Conservation (phyloP, 768 basidiomycete genomes). For the Termitomyces bulborhizus region DNA sequence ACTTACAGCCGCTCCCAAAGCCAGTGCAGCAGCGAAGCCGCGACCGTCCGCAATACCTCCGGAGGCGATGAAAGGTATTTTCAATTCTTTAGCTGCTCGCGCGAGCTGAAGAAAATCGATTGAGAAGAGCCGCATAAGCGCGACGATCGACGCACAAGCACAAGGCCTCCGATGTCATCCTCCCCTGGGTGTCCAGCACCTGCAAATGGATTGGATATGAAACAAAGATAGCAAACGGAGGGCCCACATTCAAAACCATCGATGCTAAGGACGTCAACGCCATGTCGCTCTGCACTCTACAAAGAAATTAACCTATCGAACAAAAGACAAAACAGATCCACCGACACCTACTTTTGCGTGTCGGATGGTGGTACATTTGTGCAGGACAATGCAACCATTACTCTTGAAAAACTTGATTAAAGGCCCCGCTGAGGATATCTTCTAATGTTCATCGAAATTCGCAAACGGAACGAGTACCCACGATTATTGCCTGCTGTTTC, state of each 20-base stretch:
- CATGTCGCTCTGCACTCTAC: slow-evolving; percentile 56
- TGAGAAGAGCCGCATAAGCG: background rate
- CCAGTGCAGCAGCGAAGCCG: slow-evolving; percentile 75
- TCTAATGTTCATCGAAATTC: background rate
- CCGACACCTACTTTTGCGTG: slow-evolving; percentile 63
- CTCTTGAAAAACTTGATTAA: slow-evolving; percentile 79
- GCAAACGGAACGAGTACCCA: slow-evolving; percentile 28
- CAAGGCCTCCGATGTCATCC: slow-evolving; percentile 84
- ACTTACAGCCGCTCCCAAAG: slow-evolving; percentile 75
- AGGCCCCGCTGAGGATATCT: slow-evolving; percentile 52
- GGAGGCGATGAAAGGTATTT: slow-evolving; percentile 82
- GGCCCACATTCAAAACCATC: slow-evolving; percentile 83
- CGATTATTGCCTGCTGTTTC: slow-evolving; percentile 94
- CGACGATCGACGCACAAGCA: slow-evolving; percentile 46
- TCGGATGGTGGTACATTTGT: slow-evolving; percentile 85
- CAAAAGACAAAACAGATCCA: background rate
- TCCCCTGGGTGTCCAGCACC: slow-evolving; percentile 95
- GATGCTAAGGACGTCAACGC: slow-evolving; percentile 85
- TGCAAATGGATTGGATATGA: slow-evolving; percentile 21
- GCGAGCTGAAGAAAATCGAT: slow-evolving; percentile 53
- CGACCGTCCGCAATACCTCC: slow-evolving; percentile 87
- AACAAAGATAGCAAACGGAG: background rate
- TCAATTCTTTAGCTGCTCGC: slow-evolving; percentile 77
- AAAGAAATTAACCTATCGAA: background rate
- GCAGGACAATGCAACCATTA: slow-evolving; percentile 73